Evolutionary conservation across 257 asterid species (phyloP).

Genomic region (Craterostigma plantagineum): DNA sequence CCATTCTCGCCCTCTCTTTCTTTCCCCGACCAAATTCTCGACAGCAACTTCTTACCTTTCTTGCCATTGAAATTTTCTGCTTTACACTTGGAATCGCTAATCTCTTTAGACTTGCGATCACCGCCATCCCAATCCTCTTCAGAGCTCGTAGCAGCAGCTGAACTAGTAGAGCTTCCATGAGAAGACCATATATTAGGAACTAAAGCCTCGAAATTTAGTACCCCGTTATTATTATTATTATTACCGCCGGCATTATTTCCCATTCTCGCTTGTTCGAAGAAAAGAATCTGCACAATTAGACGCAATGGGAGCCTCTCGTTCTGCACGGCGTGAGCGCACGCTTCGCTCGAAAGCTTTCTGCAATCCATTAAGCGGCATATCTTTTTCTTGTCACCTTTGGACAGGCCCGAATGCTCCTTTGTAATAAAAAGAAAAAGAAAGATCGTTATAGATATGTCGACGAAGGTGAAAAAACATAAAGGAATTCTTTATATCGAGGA

Average conservation of each 20-base stretch:
- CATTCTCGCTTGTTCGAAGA: conserved; percentile 58
- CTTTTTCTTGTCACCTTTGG: conserved; percentile 56
- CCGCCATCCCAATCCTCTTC: conserved; percentile 63
- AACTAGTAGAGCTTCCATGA: conserved; percentile 51
- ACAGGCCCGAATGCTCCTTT: conserved; percentile 59
- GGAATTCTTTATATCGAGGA: neutral
- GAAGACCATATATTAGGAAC: conserved; percentile 34
- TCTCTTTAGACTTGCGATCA: neutral
- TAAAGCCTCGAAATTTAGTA: conserved; percentile 24
- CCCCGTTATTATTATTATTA: conserved; percentile 25
- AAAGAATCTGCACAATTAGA: conserved; percentile 62
- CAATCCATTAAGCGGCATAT: conserved; percentile 66
- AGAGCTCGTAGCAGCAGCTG: conserved; percentile 55
- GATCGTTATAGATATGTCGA: neutral
- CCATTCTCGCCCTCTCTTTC: conserved; percentile 29
- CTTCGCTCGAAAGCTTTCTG: conserved; percentile 55
- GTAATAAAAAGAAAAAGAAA: neutral
- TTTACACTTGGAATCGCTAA: conserved; percentile 11
- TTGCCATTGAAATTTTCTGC: conserved; percentile 16
- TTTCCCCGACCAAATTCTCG: conserved; percentile 48
- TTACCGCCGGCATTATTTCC: conserved; percentile 26
- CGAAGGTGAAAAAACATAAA: neutral
- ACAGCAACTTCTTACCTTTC: conserved; percentile 23
- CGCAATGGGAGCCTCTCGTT: conserved; percentile 73
- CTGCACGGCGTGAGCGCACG: conserved; percentile 67